Conservation (phyloP, 1,139 yeast species). For the Meyerozyma elateridarum region DNA sequence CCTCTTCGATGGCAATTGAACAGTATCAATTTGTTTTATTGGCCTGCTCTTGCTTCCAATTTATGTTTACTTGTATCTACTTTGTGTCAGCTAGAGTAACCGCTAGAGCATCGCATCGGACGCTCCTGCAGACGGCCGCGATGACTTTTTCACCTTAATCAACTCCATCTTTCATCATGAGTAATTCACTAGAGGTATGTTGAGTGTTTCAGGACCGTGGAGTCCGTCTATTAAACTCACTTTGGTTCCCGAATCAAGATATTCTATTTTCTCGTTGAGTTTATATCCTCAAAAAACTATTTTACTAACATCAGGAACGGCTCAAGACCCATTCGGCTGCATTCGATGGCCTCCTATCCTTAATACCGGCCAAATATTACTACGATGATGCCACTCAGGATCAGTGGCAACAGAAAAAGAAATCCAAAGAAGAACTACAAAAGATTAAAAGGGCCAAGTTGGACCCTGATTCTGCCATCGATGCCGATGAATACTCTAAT, state of each 20-base stretch:
- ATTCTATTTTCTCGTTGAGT: too few relatives aligned
- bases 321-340: conserved; percentile 81
- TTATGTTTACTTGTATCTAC: too few relatives aligned
- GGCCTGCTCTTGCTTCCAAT: too few relatives aligned
- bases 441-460: conserved; percentile 65
- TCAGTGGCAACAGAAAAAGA: conserved; percentile 87
- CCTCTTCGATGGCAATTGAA: too few relatives aligned
- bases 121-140: conserved; percentile 11
- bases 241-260: too few relatives aligned
- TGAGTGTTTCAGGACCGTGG: neutral
- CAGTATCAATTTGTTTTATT: too few relatives aligned
- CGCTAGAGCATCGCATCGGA: conserved; percentile 1
- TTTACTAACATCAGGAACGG: conserved; percentile 56
- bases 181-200: conserved; percentile 52
- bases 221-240: too few relatives aligned
- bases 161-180: conserved; percentile 19
- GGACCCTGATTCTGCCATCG: conserved; percentile 57
- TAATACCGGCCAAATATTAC: conserved; percentile 91
- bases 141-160: conserved; percentile 9
- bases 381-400: conserved; percentile 74
- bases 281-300: too few relatives aligned
- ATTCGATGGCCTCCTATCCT: conserved; percentile 81
- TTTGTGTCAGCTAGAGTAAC: neutral
- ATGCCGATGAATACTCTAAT: conserved; percentile 38
- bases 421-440: conserved; percentile 60